Percentiles rank a stretch among this genome's conserved stretches.
phyloP scores from a whole-genome alignment of 345 rosid genomes.

The Rhodomyrtus tomentosa region DNA sequence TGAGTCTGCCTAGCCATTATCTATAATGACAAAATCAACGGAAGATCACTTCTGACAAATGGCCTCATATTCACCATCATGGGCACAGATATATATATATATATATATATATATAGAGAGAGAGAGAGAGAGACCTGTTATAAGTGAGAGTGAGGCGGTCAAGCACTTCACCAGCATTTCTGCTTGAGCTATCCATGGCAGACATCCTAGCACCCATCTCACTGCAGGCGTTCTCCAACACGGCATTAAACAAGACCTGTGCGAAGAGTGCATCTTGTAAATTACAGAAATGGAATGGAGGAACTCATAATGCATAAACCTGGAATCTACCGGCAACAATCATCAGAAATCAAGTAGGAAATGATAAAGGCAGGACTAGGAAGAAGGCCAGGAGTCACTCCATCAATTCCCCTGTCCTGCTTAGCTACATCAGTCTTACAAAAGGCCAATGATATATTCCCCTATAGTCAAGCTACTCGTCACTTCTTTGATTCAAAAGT shows the following conservation, averaged over 20 bases:
- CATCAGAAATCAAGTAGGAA: neutral
- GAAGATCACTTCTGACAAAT: neutral
- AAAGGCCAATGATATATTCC: neutral
- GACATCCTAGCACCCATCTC: constrained; percentile 85
- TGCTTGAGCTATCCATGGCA: constrained; percentile 98
- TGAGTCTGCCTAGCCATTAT: neutral
- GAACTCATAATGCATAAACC: neutral
- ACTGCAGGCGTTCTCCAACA: constrained; percentile 82
- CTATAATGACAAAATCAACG: neutral
- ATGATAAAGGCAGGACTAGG: neutral
- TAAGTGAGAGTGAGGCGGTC: constrained; percentile 81
- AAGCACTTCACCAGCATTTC: constrained; percentile 98
- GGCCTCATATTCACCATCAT: neutral
- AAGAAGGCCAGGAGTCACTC: neutral
- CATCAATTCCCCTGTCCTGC: neutral
- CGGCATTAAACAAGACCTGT: constrained; percentile 87
- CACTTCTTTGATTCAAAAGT: neutral
- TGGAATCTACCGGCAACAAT: neutral
- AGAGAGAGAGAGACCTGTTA: constrained; percentile 38
- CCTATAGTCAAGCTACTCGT: neutral
- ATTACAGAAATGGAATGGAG: neutral
- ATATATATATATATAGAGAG: neutral
- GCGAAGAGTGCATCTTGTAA: neutral
- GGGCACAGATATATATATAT: neutral
- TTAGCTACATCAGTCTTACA: neutral